These are phyloP conservation scores for Cucurbita moschata DNA, from an alignment of 306 rosid genomes.

Conservation along the genomic window DNA sequence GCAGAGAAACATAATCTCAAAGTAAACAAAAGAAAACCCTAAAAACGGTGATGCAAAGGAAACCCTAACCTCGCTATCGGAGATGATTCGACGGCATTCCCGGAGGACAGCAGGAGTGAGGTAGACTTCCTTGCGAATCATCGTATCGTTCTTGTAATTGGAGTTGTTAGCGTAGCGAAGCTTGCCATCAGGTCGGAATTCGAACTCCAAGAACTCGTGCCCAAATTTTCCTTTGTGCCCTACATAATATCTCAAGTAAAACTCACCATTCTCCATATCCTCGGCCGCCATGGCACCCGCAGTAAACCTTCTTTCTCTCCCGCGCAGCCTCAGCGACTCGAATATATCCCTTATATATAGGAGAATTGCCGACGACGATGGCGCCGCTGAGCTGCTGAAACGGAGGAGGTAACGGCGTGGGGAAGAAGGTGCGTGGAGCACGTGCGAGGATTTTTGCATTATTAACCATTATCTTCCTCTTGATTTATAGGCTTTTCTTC, in stretches of 20 bases:
- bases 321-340: no score
- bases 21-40: no score
- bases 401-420: no score
- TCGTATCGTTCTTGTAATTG: conserved; percentile 96
- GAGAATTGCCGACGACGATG: no score
- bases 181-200: conserved; percentile 42
- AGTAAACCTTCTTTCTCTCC: no score
- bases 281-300: conserved; percentile 10
- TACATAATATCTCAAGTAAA: conserved; percentile 71
- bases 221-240: conserved; percentile 96
- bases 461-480: no score
- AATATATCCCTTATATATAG: no score
- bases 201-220: conserved; percentile 80
- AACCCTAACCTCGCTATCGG: conserved; percentile 64
- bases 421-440: no score
- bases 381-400: no score
- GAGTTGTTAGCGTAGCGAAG: conserved; percentile 97
- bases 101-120: conserved; percentile 85
- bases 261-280: conserved; percentile 31
- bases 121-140: conserved; percentile 91
- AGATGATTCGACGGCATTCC: conserved; percentile 79
- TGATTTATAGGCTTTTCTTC: no score
- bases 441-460: no score
- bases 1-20: no score
- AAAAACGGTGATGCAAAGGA: neutral